phyloP scores from a whole-genome alignment of 495 filamentous ascomycete species.

The Aspergillus conjunctus region DNA sequence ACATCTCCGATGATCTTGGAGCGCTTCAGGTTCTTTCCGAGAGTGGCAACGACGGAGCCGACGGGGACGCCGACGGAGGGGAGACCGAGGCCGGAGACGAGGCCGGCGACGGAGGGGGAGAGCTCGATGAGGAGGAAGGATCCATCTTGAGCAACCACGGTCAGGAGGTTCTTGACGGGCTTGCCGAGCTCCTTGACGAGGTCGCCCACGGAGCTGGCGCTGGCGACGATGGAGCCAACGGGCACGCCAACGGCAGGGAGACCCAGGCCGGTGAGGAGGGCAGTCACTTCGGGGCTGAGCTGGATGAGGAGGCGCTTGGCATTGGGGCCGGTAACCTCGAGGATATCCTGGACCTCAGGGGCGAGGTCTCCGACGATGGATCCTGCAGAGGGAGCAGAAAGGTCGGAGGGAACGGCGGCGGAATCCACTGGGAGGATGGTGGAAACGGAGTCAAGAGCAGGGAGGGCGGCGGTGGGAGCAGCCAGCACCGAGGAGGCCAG shows the following conservation, averaged over 20 bases:
- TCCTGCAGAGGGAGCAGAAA: conserved; percentile 20
- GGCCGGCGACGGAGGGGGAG: conserved; percentile 33
- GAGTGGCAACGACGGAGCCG: conserved; percentile 39
- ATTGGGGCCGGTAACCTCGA: conserved; percentile 39
- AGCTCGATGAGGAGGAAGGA: conserved; percentile 42
- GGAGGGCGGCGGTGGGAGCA: conserved; percentile 34
- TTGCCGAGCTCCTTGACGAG: conserved; percentile 39
- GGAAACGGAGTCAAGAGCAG: conserved; percentile 30
- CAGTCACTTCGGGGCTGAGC: conserved; percentile 35
- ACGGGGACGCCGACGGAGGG: conserved; percentile 34
- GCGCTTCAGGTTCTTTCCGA: conserved; percentile 37
- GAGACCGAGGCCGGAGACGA: conserved; percentile 44
- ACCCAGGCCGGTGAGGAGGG: conserved; percentile 36
- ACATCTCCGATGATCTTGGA: conserved; percentile 9
- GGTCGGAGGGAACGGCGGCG: conserved; percentile 7
- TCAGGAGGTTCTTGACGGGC: conserved; percentile 37
- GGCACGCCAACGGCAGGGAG: conserved; percentile 32
- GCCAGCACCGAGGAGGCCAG: conserved; percentile 37
- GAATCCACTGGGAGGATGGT: conserved; percentile 20
- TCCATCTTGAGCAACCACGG: conserved; percentile 36
- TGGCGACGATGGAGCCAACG: conserved; percentile 33
- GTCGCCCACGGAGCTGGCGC: conserved; percentile 39
- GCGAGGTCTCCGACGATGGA: conserved; percentile 36
- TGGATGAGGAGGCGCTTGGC: conserved; percentile 37
- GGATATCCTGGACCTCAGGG: conserved; percentile 32